These are phyloP conservation scores for Fusarium pininemorale DNA, from an alignment of 2,329 filamentous ascomycete genomes.

Conservation along the genomic window DNA sequence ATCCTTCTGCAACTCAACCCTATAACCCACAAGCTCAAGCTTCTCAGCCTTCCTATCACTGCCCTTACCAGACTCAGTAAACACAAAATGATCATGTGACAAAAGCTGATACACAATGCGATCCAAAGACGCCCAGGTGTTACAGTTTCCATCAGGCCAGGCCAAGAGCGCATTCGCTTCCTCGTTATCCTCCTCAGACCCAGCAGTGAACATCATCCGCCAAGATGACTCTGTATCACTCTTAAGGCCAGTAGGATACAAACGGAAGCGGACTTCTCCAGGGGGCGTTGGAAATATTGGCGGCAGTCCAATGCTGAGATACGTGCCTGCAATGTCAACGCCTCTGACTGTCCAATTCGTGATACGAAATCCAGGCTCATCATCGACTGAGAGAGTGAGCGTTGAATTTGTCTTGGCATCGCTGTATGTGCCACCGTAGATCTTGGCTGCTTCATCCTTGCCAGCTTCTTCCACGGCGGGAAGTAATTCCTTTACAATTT, in stretches of 20 bases:
- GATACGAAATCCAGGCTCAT: slow-evolving; percentile 1
- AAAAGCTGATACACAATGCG: slow-evolving; percentile 4
- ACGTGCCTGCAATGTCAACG: slow-evolving; percentile 1
- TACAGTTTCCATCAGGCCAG: slow-evolving; percentile 7
- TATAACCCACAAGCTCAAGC: slow-evolving; percentile 17
- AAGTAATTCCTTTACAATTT: not conserved
- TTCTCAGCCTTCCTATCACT: not conserved
- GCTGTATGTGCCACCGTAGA: slow-evolving; percentile 1
- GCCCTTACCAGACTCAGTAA: not conserved
- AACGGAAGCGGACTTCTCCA: slow-evolving; percentile 1
- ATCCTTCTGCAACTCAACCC: not conserved
- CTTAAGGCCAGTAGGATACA: not conserved
- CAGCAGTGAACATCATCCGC: not conserved
- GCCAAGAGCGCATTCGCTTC: not conserved
- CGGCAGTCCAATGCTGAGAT: not conserved
- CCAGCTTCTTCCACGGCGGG: slow-evolving; percentile 10
- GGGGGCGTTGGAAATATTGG: not conserved
- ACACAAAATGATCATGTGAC: slow-evolving; percentile 7
- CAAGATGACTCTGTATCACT: not conserved
- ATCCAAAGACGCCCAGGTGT: slow-evolving; percentile 6
- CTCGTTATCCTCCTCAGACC: not conserved
- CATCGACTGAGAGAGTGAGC: not conserved
- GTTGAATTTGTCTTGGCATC: not conserved
- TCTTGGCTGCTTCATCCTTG: slow-evolving; percentile 3
- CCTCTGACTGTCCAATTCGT: slow-evolving; percentile 19